phyloP scores from a whole-genome alignment of 2,329 filamentous ascomycete genomes.

The Exophiala oligosperma region DNA sequence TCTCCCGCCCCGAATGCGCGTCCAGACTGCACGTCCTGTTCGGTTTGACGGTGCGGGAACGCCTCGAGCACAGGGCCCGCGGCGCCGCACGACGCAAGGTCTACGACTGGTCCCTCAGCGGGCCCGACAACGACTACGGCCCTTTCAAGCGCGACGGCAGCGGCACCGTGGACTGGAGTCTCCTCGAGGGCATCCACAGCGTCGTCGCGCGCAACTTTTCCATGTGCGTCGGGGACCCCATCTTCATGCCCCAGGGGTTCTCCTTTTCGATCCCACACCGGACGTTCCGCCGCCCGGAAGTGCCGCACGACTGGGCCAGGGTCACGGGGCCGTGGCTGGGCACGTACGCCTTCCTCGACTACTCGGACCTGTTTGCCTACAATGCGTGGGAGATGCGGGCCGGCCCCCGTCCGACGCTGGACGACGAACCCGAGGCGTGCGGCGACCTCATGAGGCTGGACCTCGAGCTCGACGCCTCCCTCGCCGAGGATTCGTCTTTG shows the following conservation, averaged over 20 bases:
- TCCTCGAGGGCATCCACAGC: constrained; percentile 26
- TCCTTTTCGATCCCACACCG: constrained; percentile 28
- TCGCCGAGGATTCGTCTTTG: constrained; percentile 21
- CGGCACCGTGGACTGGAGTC: constrained; percentile 26
- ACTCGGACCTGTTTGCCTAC: constrained; percentile 24
- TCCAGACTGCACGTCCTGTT: constrained; percentile 28
- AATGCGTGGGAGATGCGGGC: constrained; percentile 13
- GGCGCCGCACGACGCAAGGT: constrained; percentile 25
- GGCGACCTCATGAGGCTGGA: constrained; percentile 30
- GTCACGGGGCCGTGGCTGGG: constrained; percentile 28
- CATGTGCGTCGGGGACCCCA: constrained; percentile 15
- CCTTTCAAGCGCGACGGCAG: constrained; percentile 27
- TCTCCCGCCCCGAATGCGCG: constrained; percentile 19
- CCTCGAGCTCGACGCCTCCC: constrained; percentile 22
- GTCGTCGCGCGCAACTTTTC: constrained; percentile 26
- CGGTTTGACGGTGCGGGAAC: constrained; percentile 25
- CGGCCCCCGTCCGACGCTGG: constrained; percentile 18
- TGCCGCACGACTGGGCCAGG: constrained; percentile 27
- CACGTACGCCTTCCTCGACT: constrained; percentile 30
- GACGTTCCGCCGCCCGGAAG: constrained; percentile 20
- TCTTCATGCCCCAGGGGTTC: constrained; percentile 27
- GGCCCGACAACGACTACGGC: constrained; percentile 25
- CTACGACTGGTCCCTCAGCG: constrained; percentile 27
- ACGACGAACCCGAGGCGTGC: constrained; percentile 27
- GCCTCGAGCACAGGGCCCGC: constrained; percentile 15